A percentile compares a stretch with the other conserved stretches of the same genome.
These are phyloP conservation scores for Tanacetum coccineum DNA, from an alignment of 129 eudicot species.

Conservation along the genomic window DNA sequence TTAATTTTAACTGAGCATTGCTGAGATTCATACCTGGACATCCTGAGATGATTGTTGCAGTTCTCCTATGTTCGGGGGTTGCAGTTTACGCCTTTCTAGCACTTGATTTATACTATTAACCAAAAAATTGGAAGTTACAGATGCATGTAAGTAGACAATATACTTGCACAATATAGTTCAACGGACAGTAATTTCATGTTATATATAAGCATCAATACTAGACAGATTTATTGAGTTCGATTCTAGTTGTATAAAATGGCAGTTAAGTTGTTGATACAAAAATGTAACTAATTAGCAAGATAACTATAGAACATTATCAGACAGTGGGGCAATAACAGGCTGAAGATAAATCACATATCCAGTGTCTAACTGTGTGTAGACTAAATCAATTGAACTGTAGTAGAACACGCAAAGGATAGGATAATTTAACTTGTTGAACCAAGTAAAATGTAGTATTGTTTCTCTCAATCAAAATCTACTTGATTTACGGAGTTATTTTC, in stretches of 20 bases:
- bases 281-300: neutral
- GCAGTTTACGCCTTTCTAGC: constrained; percentile 27
- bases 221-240: neutral
- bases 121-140: neutral
- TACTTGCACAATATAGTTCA: neutral
- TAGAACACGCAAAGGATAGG: no score
- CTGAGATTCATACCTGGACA: constrained; percentile 19
- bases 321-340: no score
- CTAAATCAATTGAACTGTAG: no score
- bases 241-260: neutral
- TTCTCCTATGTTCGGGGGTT: constrained; percentile 22
- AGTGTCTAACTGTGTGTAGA: no score
- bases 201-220: constrained; percentile 1
- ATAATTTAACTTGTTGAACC: no score
- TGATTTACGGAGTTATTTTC: no score
- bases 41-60: constrained; percentile 22
- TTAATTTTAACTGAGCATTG: neutral
- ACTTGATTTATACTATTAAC: constrained; percentile 31
- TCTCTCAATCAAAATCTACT: no score
- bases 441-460: no score
- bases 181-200: neutral
- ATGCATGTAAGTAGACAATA: constrained; percentile 10
- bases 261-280: neutral
- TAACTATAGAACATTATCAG: no score
- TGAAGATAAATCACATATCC: no score